Evolutionary conservation across 331 rosid species (phyloP).

Genomic region (Saraca asoca): DNA sequence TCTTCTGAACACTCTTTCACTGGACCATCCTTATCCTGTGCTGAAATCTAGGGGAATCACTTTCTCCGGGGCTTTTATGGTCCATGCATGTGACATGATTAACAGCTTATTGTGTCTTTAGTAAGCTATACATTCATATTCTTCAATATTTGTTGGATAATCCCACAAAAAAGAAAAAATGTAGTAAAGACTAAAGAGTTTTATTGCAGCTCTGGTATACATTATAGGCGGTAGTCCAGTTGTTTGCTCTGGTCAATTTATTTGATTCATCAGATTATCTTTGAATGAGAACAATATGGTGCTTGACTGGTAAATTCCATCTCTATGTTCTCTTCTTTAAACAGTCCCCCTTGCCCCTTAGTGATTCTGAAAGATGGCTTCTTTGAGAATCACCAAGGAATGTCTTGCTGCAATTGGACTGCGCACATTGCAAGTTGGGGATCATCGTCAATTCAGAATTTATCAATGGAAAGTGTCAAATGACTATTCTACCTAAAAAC

Average conservation of each 20-base stretch:
- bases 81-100: constrained; percentile 19
- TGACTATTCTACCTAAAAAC: not conserved
- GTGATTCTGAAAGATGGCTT: constrained; percentile 19
- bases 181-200: not conserved
- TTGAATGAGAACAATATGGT: not conserved
- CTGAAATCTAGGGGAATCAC: constrained; percentile 36
- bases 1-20: not conserved
- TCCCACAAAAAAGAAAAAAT: not conserved
- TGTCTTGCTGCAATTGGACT: not conserved
- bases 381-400: constrained; percentile 7
- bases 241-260: not conserved
- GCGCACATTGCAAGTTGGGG: constrained; percentile 1
- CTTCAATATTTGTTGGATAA: constrained; percentile 21
- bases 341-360: constrained; percentile 5
- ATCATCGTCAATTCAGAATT: constrained; percentile 10
- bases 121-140: constrained; percentile 3
- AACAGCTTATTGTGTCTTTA: not conserved
- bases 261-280: not conserved
- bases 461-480: constrained; percentile 4
- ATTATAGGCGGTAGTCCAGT: not conserved
- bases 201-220: not conserved
- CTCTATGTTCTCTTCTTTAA: constrained; percentile 3
- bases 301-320: constrained; percentile 2
- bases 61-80: constrained; percentile 34
- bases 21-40: constrained; percentile 29